Base-by-base conservation (phyloP, 2,329 filamentous ascomycete genomes). In the Pseudocercospora musae region DNA sequence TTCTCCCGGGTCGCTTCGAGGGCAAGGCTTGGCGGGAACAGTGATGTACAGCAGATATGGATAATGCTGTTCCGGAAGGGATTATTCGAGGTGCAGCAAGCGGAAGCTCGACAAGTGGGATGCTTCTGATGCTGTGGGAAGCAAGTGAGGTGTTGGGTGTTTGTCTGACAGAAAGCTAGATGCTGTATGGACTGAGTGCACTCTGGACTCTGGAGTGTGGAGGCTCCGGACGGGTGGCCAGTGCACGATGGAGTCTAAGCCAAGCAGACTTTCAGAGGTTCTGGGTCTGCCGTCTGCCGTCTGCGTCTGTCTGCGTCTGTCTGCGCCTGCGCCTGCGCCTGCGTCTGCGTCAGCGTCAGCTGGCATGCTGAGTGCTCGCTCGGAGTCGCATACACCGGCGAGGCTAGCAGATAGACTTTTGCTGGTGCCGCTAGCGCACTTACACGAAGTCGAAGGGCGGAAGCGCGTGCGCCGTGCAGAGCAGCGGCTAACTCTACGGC, bases 401-500 rank as follows among this genome's bases (percentile, higher is more conserved):
- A 62, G 60, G 61, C 63, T 64, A 64, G 66, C 59, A 64, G 62
- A 66, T 67, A 67, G 63, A 67, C 62, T 67, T 67, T 64, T 60
- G 48, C 58, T 59, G 55, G 59, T 57, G 29, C 60, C 57, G 49
- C 59, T 48, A 40, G 58, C 33, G 60, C 59, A 62, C 63, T 23
- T 60, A 60, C 63, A 62, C 63, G 59, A 59, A 62, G 60, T 62
- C 29, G n/a, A 54, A 21, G 21, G 29, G 15, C 7, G 29, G 44
- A 63, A 53, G 62, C 42, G 44, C 46, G 13, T 56, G 46, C 48
- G n/a, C 33, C 46, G 13, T 56, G 46, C 48, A 21, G 61, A 52
- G 56, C 66, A 68, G 68, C 66, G 66, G 53, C 53, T 59, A 69
- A 70, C 68, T 70, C 63, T 70, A 67, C 64, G 61, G 56, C 56